Conservation (phyloP, 1,284 basidiomycete species). For the Irpex lacteus region DNA sequence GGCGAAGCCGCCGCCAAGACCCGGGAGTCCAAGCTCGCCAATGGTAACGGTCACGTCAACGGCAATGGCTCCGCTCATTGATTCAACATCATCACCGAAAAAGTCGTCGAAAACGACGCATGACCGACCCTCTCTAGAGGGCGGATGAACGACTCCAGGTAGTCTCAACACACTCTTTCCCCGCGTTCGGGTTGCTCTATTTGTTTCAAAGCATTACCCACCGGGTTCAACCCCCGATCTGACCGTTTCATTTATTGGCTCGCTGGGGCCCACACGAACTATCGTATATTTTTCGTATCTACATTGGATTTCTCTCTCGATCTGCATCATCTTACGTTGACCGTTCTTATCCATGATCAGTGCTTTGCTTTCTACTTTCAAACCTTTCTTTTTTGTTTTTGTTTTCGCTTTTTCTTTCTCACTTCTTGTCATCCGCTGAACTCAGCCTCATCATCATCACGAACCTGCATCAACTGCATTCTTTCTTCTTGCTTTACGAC, state of each 20-base stretch:
- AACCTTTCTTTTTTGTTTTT: constrained; percentile 23
- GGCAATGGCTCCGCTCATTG: constrained; percentile 6
- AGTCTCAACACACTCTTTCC: constrained; percentile 18
- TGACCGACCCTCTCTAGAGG: background rate
- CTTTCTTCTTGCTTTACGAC: constrained; percentile 15
- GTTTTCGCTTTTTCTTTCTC: constrained; percentile 9
- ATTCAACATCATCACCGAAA: constrained; percentile 5
- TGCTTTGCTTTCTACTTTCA: constrained; percentile 17
- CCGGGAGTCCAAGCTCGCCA: constrained; percentile 24
- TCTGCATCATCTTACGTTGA: constrained; percentile 8
- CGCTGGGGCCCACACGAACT: background rate
- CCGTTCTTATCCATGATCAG: constrained; percentile 17
- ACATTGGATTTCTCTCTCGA: constrained; percentile 23
- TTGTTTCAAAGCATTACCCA: constrained; percentile 23
- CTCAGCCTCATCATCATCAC: too few species aligned
- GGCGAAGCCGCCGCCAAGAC: constrained; percentile 56
- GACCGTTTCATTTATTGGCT: background rate
- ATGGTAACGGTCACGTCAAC: constrained; percentile 15
- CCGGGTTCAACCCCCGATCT: constrained; percentile 78
- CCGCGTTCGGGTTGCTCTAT: constrained; percentile 23
- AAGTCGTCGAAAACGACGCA: background rate
- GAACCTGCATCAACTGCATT: constrained; percentile 43
- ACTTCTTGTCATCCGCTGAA: too few species aligned
- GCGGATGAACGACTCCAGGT: background rate
- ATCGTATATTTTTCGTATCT: constrained; percentile 25